These are phyloP conservation scores for Debaryomyces sp. DNA, from an alignment of 1,139 yeast genomes.

Conservation along the genomic window DNA sequence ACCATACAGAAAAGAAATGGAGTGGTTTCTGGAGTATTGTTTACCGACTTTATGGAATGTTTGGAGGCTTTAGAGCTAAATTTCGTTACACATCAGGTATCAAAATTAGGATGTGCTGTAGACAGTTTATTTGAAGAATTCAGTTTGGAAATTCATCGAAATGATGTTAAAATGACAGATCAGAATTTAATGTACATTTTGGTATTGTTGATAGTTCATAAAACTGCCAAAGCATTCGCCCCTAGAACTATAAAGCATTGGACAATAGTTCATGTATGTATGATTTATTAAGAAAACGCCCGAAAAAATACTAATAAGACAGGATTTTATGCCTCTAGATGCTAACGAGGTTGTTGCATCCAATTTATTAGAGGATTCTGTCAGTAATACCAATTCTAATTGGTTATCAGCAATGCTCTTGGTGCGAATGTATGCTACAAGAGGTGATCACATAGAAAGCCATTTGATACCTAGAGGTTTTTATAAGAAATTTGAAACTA, in stretches of 20 bases:
- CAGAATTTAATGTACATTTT: background rate
- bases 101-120: background rate
- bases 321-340: background rate
- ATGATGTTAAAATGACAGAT: background rate
- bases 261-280: constrained; percentile 13
- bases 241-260: constrained; percentile 8
- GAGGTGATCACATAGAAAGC: background rate
- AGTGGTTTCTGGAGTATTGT: background rate
- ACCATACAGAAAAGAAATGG: background rate
- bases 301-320: constrained; percentile 5
- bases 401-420: constrained; percentile 8
- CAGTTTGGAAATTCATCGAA: background rate
- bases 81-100: background rate
- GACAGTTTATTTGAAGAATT: background rate
- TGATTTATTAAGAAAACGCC: background rate
- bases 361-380: constrained; percentile 2
- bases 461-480: background rate
- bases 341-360: background rate
- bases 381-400: background rate
- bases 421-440: background rate
- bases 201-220: background rate
- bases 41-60: background rate
- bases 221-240: background rate
- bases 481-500: background rate
- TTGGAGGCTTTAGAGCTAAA: background rate